Base-by-base conservation (phyloP, 2,329 filamentous ascomycete genomes). In the Elsinoe australis region DNA sequence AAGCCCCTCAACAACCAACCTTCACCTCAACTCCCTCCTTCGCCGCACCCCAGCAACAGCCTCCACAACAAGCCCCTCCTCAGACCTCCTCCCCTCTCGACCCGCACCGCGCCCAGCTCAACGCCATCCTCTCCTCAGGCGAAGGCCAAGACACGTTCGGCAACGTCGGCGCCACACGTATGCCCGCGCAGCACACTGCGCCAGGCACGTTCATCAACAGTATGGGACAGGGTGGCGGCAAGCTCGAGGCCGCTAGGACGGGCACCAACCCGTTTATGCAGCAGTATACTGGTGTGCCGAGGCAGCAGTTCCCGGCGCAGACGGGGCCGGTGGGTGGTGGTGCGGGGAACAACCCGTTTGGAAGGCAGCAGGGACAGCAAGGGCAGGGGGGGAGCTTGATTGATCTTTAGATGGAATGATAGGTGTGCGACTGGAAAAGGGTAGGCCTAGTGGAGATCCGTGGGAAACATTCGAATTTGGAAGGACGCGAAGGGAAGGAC, bases 91-190 rank as follows among this genome's bases (percentile, higher is more conserved):
- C 55, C 39, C 57, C 59, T 5, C 53, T 67, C 57, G 75, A 83
- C 55, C 76, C 78, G 9, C 78, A 82, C 54, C 70, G 78, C 50
- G 80, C 83, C 17, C 84, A 79, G 60, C 83, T 98, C 56, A 96
- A 96, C 63, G 78, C 85, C 1, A 79, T 98, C 26, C 79, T 98
- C 35, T 78, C 88, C 2, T 80, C 77, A 18, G 89, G 92, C 55
- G 92, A 98, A 50, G 92, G 92, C 18, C 85, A 94, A 72, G 92
- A 98, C 63, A 98, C 92, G 0, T 98, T 94, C 64, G 92, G 92
- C 55, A 98, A 98, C 64, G 87, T 87, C n/a, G 92, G 92, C 56
- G 87, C 96, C 55, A 75, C 95, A 38, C 88, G 92, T 66, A 94
- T 98, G 54, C 92, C 92, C 1, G 82, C 92, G 2, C 92, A 98